Conservation (phyloP, 2,329 filamentous ascomycete species). For the Aspergillus tamarii region DNA sequence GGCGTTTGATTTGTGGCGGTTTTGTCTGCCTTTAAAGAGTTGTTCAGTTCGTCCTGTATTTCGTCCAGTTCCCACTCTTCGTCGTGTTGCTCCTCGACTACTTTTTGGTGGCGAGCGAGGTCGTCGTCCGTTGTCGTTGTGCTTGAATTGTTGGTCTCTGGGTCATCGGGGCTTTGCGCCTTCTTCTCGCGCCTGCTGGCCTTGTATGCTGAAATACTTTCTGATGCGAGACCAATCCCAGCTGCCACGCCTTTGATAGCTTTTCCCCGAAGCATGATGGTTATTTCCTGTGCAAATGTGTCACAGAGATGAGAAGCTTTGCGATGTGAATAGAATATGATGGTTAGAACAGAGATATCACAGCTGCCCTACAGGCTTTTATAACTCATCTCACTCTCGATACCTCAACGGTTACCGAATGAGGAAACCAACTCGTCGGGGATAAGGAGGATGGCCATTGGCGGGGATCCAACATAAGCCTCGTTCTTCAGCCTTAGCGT, state of each 20-base stretch:
- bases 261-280: neutral
- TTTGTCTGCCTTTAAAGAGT: neutral
- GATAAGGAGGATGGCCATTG: neutral
- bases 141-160: neutral
- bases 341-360: neutral
- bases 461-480: neutral
- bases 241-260: conserved; percentile 26
- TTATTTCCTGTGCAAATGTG: neutral
- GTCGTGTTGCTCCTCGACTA: conserved; percentile 15
- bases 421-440: neutral
- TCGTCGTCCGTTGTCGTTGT: neutral
- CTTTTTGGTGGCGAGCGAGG: neutral
- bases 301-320: neutral
- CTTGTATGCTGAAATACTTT: conserved; percentile 26
- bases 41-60: conserved; percentile 24
- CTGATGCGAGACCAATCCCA: conserved; percentile 32
- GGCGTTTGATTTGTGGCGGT: neutral
- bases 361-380: neutral
- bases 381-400: neutral
- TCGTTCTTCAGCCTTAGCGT: neutral
- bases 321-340: too few relatives aligned
- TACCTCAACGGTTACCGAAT: neutral
- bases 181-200: conserved; percentile 17
- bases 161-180: neutral
- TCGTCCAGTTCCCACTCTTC: conserved; percentile 31